Base-by-base conservation (phyloP, 225 moss, liverwort and hornwort species). In the Physcomitrellopsis africana region DNA sequence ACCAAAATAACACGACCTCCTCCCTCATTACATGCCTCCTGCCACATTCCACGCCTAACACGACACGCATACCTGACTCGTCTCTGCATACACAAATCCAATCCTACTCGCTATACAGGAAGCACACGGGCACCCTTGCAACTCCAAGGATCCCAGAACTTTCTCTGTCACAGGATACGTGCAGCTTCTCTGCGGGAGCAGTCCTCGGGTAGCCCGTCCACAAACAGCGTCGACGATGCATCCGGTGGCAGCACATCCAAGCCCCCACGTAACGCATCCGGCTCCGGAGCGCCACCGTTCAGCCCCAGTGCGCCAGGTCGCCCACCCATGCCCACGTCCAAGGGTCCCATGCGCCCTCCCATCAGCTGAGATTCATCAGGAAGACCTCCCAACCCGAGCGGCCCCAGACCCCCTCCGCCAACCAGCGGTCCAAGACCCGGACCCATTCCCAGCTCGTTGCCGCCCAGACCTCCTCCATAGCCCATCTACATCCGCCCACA, bases 101-200 rank as follows among this genome's bases (percentile, higher is more conserved):
- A 24, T 24, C 24, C 24, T 24, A 24, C 24, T 24, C 24, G 24
- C 24, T 24, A 1, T 24, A 24, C 24, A 24, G 24, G 24, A 24
- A 24, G 1, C 24, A 24, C 24, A 24, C 1, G 24, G 24, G 24
- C 1, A 24, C 24, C 24, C 24, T 24, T 24, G 24, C 24, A 24
- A 24, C 24, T 24, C 24, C 24, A 1, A 24, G 1, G 24, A 1
- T 1, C 24, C 24, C 24, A 24, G 24, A 24, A 24, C 24, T 24
- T 24, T 24, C 24, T 24, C 24, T 24, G 52, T 16, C 27, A 60
- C 67, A 79, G 89, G 89, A 93, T 93, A 93, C 93, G 97, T 53
- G 97, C 97, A 73, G 97, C 97, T 93, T 99, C 97, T 87, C 97
- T 84, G 74, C 97, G 92, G 49, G 97, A 91, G 76, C 97, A 99